Conservation (phyloP, 306 rosid genomes). For the Betula pendula region DNA sequence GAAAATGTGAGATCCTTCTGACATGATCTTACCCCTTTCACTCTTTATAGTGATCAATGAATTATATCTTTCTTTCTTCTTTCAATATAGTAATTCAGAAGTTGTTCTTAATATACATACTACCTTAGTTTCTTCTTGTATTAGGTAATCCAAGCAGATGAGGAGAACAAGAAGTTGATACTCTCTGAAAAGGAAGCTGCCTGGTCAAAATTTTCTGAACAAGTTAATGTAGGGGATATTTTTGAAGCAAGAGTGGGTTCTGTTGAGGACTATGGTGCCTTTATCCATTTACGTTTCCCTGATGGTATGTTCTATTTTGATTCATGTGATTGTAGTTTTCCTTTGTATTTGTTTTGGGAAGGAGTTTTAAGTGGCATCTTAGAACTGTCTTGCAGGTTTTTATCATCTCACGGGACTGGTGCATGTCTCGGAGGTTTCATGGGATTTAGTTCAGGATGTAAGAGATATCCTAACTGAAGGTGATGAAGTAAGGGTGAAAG, state of each 20-base stretch:
- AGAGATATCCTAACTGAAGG: constrained; percentile 75
- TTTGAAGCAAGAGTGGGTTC: constrained; percentile 70
- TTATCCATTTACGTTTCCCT: constrained; percentile 73
- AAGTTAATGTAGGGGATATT: constrained; percentile 69
- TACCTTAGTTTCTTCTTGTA: constrained; percentile 38
- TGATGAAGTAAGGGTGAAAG: constrained; percentile 70
- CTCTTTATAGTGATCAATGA: background rate
- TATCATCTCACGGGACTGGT: constrained; percentile 87
- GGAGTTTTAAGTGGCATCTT: constrained; percentile 40
- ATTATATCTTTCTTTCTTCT: background rate
- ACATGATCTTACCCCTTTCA: background rate
- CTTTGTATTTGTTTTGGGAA: constrained; percentile 18
- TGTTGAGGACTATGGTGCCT: constrained; percentile 88
- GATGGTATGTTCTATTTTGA: constrained; percentile 57
- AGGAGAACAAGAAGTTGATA: constrained; percentile 60
- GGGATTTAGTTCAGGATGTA: constrained; percentile 91
- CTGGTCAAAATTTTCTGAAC: constrained; percentile 66
- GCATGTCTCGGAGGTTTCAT: constrained; percentile 89
- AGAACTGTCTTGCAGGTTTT: constrained; percentile 68
- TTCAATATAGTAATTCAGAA: constrained; percentile 12
- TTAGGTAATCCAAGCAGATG: constrained; percentile 84
- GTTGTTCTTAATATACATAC: constrained; percentile 19
- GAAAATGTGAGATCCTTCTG: background rate
- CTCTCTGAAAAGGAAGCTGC: constrained; percentile 89
- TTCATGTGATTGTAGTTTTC: background rate